Percentiles rank a stretch among this genome's conserved stretches.
These are phyloP conservation scores for Suillus fuscotomentosus DNA, from an alignment of 768 basidiomycete genomes.

Conservation along the genomic window DNA sequence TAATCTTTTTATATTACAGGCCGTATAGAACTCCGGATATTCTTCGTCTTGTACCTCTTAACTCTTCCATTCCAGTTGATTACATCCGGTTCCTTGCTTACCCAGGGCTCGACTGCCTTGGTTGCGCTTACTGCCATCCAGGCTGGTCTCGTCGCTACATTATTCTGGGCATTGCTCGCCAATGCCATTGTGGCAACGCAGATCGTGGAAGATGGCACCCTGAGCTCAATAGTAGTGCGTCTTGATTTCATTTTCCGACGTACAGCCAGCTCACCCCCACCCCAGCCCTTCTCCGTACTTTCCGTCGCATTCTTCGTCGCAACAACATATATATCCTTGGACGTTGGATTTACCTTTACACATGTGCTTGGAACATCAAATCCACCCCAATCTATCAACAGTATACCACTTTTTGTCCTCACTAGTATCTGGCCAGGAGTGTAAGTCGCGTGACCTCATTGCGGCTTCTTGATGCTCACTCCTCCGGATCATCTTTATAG, in stretches of 20 bases:
- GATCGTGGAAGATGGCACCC: constrained; percentile 87
- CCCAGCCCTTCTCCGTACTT: constrained; percentile 64
- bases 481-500: constrained; percentile 31
- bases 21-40: constrained; percentile 67
- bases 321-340: constrained; percentile 83
- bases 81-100: constrained; percentile 74
- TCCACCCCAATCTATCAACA: constrained; percentile 55
- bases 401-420: constrained; percentile 78
- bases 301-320: constrained; percentile 60
- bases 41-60: constrained; percentile 65
- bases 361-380: constrained; percentile 55
- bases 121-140: constrained; percentile 77
- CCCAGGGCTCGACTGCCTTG: constrained; percentile 73
- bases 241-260: not conserved
- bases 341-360: constrained; percentile 72
- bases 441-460: constrained; percentile 40
- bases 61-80: constrained; percentile 80
- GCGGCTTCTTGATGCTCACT: not conserved
- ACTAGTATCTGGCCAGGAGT: constrained; percentile 76
- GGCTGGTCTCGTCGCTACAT: constrained; percentile 67
- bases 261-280: not conserved
- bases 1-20: constrained; percentile 34
- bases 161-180: constrained; percentile 79
- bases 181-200: constrained; percentile 85
- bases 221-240: constrained; percentile 64